Percentiles rank a stretch among this genome's conserved stretches.
phyloP scores from a whole-genome alignment of 352 stramenopile species.

The Globisporangium radiosum region DNA sequence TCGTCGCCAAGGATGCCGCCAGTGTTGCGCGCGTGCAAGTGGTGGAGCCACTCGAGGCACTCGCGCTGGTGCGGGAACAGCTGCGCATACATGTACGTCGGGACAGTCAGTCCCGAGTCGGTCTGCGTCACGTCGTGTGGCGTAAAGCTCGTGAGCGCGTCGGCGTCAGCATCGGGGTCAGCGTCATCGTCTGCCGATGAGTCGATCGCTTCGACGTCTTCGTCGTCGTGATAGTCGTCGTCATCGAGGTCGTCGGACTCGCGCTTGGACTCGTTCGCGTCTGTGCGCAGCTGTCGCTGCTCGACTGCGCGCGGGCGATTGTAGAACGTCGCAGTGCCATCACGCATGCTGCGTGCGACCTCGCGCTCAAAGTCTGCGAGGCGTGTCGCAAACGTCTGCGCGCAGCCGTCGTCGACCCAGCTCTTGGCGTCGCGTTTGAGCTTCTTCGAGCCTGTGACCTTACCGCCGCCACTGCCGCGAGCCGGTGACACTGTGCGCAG shows the following conservation, averaged over 20 bases:
- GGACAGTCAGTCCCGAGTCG: conserved; percentile 59
- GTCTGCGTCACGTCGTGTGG: conserved; percentile 51
- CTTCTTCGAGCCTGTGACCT: conserved; percentile 10
- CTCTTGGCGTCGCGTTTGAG: conserved; percentile 14
- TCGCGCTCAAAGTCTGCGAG: conserved; percentile 26
- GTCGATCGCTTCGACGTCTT: conserved; percentile 2
- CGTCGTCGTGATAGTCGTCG: conserved; percentile 25
- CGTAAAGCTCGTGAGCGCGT: conserved; percentile 23
- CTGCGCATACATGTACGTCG: conserved; percentile 61
- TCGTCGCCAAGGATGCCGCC: conserved; percentile 97
- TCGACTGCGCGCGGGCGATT: conserved; percentile 18
- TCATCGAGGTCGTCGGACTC: conserved; percentile 20
- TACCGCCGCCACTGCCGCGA: neutral
- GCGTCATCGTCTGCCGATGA: neutral
- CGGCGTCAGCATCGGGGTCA: neutral
- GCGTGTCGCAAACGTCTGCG: conserved; percentile 11
- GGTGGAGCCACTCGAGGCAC: conserved; percentile 95
- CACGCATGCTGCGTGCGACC: conserved; percentile 19
- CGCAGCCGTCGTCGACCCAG: conserved; percentile 40
- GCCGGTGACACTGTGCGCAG: neutral
- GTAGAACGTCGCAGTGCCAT: conserved; percentile 34
- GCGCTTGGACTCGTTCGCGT: conserved; percentile 9
- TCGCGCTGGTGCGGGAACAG: conserved; percentile 93
- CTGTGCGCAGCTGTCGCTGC: neutral
- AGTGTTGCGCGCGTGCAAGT: conserved; percentile 93